These are phyloP conservation scores for Annulohypoxylon maeteangense DNA, from an alignment of 495 filamentous ascomycete genomes.

Conservation along the genomic window DNA sequence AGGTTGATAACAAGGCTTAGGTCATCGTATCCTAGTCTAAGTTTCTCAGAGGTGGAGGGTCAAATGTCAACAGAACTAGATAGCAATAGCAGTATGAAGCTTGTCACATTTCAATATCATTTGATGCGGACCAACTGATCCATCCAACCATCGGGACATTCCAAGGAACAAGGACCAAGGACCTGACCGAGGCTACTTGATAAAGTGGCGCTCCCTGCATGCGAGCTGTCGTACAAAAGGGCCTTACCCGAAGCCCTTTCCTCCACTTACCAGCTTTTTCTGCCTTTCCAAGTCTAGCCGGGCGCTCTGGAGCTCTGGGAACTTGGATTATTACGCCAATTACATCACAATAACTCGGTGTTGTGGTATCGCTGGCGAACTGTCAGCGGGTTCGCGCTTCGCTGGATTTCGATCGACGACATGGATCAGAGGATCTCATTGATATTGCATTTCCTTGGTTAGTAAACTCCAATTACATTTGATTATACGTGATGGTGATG, in stretches of 20 bases:
- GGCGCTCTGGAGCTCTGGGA: slow-evolving; percentile 24
- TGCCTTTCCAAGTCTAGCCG: slow-evolving; percentile 32
- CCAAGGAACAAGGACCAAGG: slow-evolving; percentile 28
- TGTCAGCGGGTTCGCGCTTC: slow-evolving; percentile 43
- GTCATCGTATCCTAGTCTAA: slow-evolving; percentile 26
- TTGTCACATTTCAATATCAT: slow-evolving; percentile 37
- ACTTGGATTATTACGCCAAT: slow-evolving; percentile 32
- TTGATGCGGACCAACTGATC: slow-evolving; percentile 31
- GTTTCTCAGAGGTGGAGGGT: slow-evolving; percentile 10
- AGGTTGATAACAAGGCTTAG: slow-evolving; percentile 25
- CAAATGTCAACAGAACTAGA: slow-evolving; percentile 20
- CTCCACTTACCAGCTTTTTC: slow-evolving; percentile 37
- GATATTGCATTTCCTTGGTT: slow-evolving; percentile 19
- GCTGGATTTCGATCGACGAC: slow-evolving; percentile 37
- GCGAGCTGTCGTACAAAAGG: slow-evolving; percentile 34
- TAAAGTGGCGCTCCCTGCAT: slow-evolving; percentile 41
- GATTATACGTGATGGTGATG: background rate
- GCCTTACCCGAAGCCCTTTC: slow-evolving; percentile 42
- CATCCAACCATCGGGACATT: slow-evolving; percentile 25
- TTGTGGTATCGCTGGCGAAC: slow-evolving; percentile 34
- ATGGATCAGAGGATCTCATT: slow-evolving; percentile 27
- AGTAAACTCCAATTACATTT: slow-evolving; percentile 13
- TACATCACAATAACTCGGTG: slow-evolving; percentile 9
- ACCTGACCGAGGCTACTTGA: slow-evolving; percentile 41
- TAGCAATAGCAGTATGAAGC: slow-evolving; percentile 29